Conservation (phyloP, 2,329 filamentous ascomycete species). For the Cucurbitaria berberidis region DNA sequence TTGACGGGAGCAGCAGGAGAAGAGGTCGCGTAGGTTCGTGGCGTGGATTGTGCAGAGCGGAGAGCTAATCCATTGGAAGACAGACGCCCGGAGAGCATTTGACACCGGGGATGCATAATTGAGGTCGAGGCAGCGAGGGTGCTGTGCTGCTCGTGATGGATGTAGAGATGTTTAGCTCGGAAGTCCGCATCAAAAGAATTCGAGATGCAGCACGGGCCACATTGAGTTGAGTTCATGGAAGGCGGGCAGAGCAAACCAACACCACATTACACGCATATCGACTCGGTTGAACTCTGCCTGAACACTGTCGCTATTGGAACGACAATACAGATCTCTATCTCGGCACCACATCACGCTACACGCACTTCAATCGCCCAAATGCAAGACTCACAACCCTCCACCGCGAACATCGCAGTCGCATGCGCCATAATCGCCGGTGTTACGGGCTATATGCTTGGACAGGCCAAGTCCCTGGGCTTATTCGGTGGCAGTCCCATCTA, state of each 20-base stretch:
- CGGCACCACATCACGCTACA: background rate
- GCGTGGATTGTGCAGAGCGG: slow-evolving; percentile 19
- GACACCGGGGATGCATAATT: slow-evolving; percentile 39
- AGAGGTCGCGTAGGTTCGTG: slow-evolving; percentile 36
- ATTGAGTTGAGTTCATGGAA: slow-evolving; percentile 5
- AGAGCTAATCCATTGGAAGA: slow-evolving; percentile 11
- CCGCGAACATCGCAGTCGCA: slow-evolving; percentile 68
- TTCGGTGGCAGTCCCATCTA: slow-evolving; percentile 63
- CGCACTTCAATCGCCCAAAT: slow-evolving; percentile 11
- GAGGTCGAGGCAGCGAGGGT: slow-evolving; percentile 14
- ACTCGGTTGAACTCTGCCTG: background rate
- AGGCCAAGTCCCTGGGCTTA: slow-evolving; percentile 72
- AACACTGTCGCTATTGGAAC: background rate
- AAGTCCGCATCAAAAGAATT: slow-evolving; percentile 37
- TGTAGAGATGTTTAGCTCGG: slow-evolving; percentile 21
- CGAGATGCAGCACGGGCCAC: slow-evolving; percentile 12
- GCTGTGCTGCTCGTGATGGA: slow-evolving; percentile 24
- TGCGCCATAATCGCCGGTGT: slow-evolving; percentile 77
- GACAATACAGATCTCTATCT: too few relatives aligned
- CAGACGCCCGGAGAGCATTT: slow-evolving; percentile 37
- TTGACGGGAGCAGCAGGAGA: slow-evolving; percentile 20
- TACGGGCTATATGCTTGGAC: slow-evolving; percentile 75
- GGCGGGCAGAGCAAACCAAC: slow-evolving; percentile 1
- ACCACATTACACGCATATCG: background rate
- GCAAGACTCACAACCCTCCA: slow-evolving; percentile 58